These are phyloP conservation scores for Globisporangium acanthophoron DNA, from an alignment of 352 stramenopile species.

Conservation along the genomic window DNA sequence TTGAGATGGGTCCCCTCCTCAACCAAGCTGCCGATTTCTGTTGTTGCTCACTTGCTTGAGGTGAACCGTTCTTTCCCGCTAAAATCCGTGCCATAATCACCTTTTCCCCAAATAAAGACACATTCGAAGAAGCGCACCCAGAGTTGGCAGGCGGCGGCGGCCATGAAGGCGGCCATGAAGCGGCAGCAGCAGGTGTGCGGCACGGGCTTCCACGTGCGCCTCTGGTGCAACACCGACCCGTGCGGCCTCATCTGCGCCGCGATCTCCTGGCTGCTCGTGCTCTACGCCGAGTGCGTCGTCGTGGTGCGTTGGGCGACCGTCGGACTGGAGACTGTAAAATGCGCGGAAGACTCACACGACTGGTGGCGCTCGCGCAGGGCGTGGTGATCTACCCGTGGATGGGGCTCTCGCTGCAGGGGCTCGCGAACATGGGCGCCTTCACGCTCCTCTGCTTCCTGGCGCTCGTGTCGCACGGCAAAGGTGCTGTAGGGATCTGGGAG, in stretches of 20 bases:
- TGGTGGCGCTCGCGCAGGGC: conserved; percentile 29
- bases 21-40: no score
- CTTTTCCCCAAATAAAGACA: no score
- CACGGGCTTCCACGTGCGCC: conserved; percentile 72
- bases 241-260: conserved; percentile 89
- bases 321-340: background rate
- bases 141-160: no score
- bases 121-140: no score
- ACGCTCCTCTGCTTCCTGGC: conserved; percentile 83
- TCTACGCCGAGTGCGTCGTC: conserved; percentile 89
- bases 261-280: conserved; percentile 88
- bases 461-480: conserved; percentile 92
- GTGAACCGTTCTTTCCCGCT: no score
- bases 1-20: no score
- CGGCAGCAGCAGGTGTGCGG: conserved; percentile 49
- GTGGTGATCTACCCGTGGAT: conserved; percentile 91
- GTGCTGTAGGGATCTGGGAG: conserved; percentile 18
- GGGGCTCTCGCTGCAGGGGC: conserved; percentile 56
- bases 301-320: conserved; percentile 38
- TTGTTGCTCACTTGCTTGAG: no score
- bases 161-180: background rate
- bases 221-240: conserved; percentile 90
- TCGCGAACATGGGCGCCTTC: conserved; percentile 71
- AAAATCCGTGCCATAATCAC: no score
- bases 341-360: background rate